Evolutionary conservation across 352 stramenopile genomes (phyloP).

Genomic region (Hyaloperonospora arabidopsidis): DNA sequence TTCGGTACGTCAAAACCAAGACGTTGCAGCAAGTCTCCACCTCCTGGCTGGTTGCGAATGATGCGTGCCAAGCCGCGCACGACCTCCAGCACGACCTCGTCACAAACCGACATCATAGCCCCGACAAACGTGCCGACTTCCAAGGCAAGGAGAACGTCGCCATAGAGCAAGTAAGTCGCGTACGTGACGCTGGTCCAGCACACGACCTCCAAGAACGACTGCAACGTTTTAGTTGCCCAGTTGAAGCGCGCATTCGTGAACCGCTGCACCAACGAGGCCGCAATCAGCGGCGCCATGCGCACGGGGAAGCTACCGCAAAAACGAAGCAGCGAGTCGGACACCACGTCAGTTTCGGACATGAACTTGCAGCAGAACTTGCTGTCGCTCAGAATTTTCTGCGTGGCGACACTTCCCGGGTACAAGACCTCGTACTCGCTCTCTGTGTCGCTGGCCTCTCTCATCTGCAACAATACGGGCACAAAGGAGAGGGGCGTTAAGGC

Average conservation of each 20-base stretch:
- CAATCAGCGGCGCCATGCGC: conserved; percentile 39
- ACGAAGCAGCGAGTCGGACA: conserved; percentile 47
- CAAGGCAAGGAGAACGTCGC: conserved; percentile 49
- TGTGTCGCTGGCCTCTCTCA: conserved; percentile 17
- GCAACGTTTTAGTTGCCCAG: conserved; percentile 75
- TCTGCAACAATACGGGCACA: conserved; percentile 2
- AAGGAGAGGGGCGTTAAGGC: not conserved
- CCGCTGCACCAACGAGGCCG: conserved; percentile 41
- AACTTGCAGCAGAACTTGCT: conserved; percentile 50
- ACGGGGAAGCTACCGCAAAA: conserved; percentile 61
- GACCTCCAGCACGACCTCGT: conserved; percentile 68
- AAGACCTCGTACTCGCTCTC: conserved; percentile 61
- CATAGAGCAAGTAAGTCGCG: conserved; percentile 51
- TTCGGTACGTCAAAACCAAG: conserved; percentile 68
- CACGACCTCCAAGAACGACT: conserved; percentile 73
- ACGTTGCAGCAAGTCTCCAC: conserved; percentile 43
- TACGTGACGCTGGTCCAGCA: conserved; percentile 68
- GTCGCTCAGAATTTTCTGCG: conserved; percentile 35
- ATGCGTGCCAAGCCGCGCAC: conserved; percentile 48
- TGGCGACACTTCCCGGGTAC: conserved; percentile 36
- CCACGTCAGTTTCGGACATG: conserved; percentile 39
- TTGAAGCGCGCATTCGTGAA: conserved; percentile 75
- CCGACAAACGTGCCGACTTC: conserved; percentile 70
- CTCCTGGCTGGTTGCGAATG: conserved; percentile 64
- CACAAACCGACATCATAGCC: conserved; percentile 72